phyloP scores from a whole-genome alignment of 768 basidiomycete species.

The Sutorius australiensis region DNA sequence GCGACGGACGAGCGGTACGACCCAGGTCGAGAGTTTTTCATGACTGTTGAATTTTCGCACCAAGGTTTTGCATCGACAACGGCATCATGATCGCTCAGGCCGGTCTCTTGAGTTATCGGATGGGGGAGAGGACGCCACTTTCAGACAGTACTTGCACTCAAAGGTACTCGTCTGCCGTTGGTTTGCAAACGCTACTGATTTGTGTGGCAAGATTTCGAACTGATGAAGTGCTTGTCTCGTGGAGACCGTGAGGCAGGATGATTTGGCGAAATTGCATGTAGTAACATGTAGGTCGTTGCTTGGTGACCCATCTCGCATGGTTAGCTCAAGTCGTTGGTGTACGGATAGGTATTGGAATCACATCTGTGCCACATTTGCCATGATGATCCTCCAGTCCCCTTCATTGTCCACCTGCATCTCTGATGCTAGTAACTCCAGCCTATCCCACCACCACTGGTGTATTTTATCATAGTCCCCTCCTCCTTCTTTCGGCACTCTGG shows the following conservation, averaged over 20 bases:
- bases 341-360: background rate
- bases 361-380: constrained; percentile 42
- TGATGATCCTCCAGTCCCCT: constrained; percentile 49
- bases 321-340: background rate
- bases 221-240: constrained; percentile 88
- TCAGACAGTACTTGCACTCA: constrained; percentile 88
- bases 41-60: background rate
- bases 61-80: constrained; percentile 99
- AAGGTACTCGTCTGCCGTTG: constrained; percentile 42
- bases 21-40: background rate
- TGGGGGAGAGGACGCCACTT: constrained; percentile 80
- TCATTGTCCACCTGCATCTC: constrained; percentile 44
- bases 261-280: background rate
- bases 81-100: constrained; percentile 99
- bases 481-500: constrained; percentile 39
- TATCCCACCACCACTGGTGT: constrained; percentile 81
- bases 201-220: constrained; percentile 72
- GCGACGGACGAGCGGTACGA: constrained; percentile 91
- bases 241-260: constrained; percentile 47
- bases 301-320: background rate
- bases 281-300: background rate
- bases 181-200: constrained; percentile 8
- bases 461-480: constrained; percentile 49
- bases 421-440: constrained; percentile 41
- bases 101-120: constrained; percentile 84